Conservation (phyloP, 306 rosid genomes). For the Dryas octopetala region DNA sequence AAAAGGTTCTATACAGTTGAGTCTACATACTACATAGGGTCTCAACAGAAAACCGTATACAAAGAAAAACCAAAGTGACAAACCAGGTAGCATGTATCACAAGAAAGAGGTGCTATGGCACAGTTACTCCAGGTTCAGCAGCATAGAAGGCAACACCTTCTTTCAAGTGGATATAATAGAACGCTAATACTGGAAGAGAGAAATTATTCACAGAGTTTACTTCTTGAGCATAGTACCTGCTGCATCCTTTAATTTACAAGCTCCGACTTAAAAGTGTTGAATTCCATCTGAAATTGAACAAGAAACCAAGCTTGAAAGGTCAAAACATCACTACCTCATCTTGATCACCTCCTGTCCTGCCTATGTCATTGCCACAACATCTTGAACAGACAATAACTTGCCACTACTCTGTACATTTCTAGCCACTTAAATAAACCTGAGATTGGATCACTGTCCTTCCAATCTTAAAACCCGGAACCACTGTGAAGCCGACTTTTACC, state of each 20-base stretch:
- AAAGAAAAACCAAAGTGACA: conserved; percentile 46
- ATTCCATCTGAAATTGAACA: conserved; percentile 12
- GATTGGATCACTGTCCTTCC: conserved; percentile 76
- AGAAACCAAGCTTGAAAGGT: conserved; percentile 10
- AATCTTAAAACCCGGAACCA: conserved; percentile 84
- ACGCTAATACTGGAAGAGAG: no score
- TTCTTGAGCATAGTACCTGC: conserved; percentile 2
- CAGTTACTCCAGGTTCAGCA: conserved; percentile 26
- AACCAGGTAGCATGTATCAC: conserved; percentile 31
- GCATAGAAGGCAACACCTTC: conserved; percentile 19
- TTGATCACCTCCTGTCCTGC: conserved; percentile 17
- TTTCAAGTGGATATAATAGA: not conserved
- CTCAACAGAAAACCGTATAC: conserved; percentile 35
- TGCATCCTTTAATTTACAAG: conserved; percentile 7
- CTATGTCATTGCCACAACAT: conserved; percentile 17
- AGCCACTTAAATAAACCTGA: conserved; percentile 65
- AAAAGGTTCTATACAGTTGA: conserved; percentile 48
- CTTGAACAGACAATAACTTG: conserved; percentile 12
- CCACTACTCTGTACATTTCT: conserved; percentile 44
- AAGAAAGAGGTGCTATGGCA: conserved; percentile 10
- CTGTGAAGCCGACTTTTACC: conserved; percentile 83
- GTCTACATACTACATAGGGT: conserved; percentile 26
- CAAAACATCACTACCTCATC: conserved; percentile 19
- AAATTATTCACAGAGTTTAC: conserved; percentile 8
- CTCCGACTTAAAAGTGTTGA: conserved; percentile 15